These are phyloP conservation scores for Auricularia sp. DNA, from an alignment of 768 basidiomycete species.

Conservation along the genomic window DNA sequence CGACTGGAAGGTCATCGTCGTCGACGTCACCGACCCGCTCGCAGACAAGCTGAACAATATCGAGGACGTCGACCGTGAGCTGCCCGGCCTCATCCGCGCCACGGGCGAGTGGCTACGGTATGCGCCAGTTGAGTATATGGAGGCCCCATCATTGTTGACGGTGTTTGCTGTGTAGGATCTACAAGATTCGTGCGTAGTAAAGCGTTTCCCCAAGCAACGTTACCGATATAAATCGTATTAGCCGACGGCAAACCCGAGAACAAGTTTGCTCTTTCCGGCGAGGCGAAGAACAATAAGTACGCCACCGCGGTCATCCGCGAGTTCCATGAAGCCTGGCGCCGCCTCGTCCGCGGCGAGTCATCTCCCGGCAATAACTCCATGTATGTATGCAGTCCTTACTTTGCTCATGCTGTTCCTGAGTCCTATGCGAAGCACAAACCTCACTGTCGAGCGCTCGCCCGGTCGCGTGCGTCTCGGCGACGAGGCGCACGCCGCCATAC, in stretches of 20 bases:
- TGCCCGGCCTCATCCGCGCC: constrained; percentile 91
- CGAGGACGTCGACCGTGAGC: constrained; percentile 96
- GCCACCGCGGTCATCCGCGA: constrained; percentile 98
- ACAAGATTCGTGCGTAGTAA: constrained; percentile 57
- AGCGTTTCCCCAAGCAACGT: background rate
- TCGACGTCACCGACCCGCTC: constrained; percentile 91
- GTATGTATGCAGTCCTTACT: constrained; percentile 37
- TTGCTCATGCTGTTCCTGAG: background rate
- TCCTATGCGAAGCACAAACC: constrained; percentile 54
- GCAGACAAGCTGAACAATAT: constrained; percentile 96
- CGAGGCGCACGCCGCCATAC: constrained; percentile 52
- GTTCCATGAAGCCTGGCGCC: constrained; percentile 97
- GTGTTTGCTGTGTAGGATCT: constrained; percentile 47
- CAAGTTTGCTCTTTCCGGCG: constrained; percentile 97
- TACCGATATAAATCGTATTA: constrained; percentile 3
- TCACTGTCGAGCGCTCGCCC: constrained; percentile 64
- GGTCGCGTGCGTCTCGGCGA: constrained; percentile 58
- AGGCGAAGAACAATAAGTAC: constrained; percentile 99
- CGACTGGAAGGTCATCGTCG: constrained; percentile 99
- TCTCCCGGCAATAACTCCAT: constrained; percentile 71
- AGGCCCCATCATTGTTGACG: constrained; percentile 1
- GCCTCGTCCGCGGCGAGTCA: constrained; percentile 69
- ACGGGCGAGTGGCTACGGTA: constrained; percentile 99
- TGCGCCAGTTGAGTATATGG: background rate
- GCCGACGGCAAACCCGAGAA: constrained; percentile 94